Base-by-base conservation (phyloP, 495 filamentous ascomycete species). In the Penicillium ucsense region DNA sequence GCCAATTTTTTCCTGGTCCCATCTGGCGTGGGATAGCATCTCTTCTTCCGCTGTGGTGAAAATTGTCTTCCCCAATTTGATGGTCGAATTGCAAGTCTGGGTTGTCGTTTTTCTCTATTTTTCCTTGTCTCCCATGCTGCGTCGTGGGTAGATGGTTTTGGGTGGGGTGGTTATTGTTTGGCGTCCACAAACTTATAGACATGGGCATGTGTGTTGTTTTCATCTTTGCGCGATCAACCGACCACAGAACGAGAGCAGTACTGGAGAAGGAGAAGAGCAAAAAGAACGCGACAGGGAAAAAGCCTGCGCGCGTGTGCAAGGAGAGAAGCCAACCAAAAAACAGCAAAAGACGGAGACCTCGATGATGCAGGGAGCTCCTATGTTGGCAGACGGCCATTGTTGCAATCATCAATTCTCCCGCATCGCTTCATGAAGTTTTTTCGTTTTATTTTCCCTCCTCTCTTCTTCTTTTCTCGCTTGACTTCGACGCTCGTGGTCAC, bases 141-240 rank as follows among this genome's bases (percentile, higher is more conserved):
- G 58, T 33, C 61, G 20, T 20, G 64, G 61, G 57, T 53, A 53
- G 65, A 63, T 53, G 59, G 65, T 57, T 59, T 64, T 20, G 20
- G 60, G 65, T 54, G 62, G 64, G 64, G 62, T 63, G 66, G 59
- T 57, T 67, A 20, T 69, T 57, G 55, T 67, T 56, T 54, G 68
- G 68, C 68, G 68, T 71, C 68, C 63, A 64, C 62, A 62, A 43
- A 53, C 54, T 20, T 53, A 71, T 71, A 71, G 68, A 71, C 64
- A 56, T 63, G 68, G 68, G 68, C 68, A 71, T 71, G 67, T 70
- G 41, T 45, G 32, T 35, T 46, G 53, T 58, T 57, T 48, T 56
- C 20, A 20, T 63, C 60, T 62, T 60, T 56, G 48, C 52, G 55
- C 49, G 46, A 58, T 43, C 20, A 2, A 51, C 59, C 49, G 52